phyloP scores from a whole-genome alignment of 1,284 basidiomycete species.

The Cryptococcus sp. region DNA sequence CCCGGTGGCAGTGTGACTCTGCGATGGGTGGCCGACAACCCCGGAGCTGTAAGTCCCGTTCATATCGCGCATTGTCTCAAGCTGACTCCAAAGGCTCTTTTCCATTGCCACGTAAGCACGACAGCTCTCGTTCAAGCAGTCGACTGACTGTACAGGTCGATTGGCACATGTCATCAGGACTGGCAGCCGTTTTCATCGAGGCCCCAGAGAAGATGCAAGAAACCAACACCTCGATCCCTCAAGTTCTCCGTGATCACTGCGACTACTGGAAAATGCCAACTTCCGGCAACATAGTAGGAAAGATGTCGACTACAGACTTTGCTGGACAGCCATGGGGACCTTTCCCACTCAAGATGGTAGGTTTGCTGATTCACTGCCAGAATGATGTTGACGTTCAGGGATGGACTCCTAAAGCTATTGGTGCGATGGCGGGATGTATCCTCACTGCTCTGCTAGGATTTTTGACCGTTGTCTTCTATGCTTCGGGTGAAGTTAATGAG shows the following conservation, averaged over 20 bases:
- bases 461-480: slow-evolving; percentile 75
- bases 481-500: slow-evolving; percentile 65
- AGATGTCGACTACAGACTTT: slow-evolving; percentile 42
- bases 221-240: slow-evolving; percentile 25
- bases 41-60: slow-evolving; percentile 43
- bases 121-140: background rate
- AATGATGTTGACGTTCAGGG: slow-evolving; percentile 46
- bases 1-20: slow-evolving; percentile 48
- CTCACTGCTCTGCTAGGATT: slow-evolving; percentile 78
- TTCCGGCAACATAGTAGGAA: slow-evolving; percentile 61
- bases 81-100: slow-evolving; percentile 37
- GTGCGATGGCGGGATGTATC: slow-evolving; percentile 81
- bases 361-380: slow-evolving; percentile 4
- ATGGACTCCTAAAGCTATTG: slow-evolving; percentile 76
- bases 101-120: slow-evolving; percentile 43
- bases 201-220: slow-evolving; percentile 44
- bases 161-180: slow-evolving; percentile 46
- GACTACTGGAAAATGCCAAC: slow-evolving; percentile 56
- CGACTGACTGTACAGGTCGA: slow-evolving; percentile 25
- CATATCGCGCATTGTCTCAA: too few species aligned
- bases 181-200: slow-evolving; percentile 49
- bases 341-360: slow-evolving; percentile 55
- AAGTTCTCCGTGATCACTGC: slow-evolving; percentile 62
- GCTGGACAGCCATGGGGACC: slow-evolving; percentile 59
- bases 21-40: slow-evolving; percentile 53